Evolutionary conservation across 2,329 filamentous ascomycete species (phyloP).

Genomic region (Pseudogymnoascus pannorum): DNA sequence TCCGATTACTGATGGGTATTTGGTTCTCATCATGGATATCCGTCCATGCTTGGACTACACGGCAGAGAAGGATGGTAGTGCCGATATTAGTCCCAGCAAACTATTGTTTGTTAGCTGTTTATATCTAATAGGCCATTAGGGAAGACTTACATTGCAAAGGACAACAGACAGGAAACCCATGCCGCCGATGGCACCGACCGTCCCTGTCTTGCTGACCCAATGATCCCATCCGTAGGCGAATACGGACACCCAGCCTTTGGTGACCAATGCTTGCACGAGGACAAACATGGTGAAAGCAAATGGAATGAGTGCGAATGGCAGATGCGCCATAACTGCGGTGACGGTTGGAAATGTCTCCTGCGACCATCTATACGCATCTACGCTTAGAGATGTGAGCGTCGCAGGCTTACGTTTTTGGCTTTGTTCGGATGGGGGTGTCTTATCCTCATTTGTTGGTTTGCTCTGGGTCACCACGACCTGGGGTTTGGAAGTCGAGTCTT

Average conservation of each 20-base stretch:
- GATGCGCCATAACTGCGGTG: slow-evolving; percentile 54
- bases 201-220: slow-evolving; percentile 63
- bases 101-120: slow-evolving; percentile 34
- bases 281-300: slow-evolving; percentile 71
- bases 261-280: slow-evolving; percentile 64
- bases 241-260: slow-evolving; percentile 66
- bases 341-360: slow-evolving; percentile 66
- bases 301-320: slow-evolving; percentile 61
- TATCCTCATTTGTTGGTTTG: slow-evolving; percentile 19
- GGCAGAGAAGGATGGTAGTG: slow-evolving; percentile 64
- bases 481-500: slow-evolving; percentile 9
- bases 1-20: slow-evolving; percentile 51
- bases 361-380: slow-evolving; percentile 46
- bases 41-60: slow-evolving; percentile 63
- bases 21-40: slow-evolving; percentile 44
- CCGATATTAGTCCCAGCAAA: slow-evolving; percentile 74
- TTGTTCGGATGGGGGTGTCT: slow-evolving; percentile 12
- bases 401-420: slow-evolving; percentile 21
- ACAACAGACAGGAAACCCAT: slow-evolving; percentile 68
- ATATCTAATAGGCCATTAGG: not conserved
- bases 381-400: slow-evolving; percentile 46
- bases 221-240: slow-evolving; percentile 69
- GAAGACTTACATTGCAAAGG: slow-evolving; percentile 58
- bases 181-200: slow-evolving; percentile 59
- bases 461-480: slow-evolving; percentile 11